A percentile compares a stretch with the other conserved stretches of the same genome.
phyloP scores from a whole-genome alignment of 2,329 filamentous ascomycete genomes.

The Epichloe baconii region DNA sequence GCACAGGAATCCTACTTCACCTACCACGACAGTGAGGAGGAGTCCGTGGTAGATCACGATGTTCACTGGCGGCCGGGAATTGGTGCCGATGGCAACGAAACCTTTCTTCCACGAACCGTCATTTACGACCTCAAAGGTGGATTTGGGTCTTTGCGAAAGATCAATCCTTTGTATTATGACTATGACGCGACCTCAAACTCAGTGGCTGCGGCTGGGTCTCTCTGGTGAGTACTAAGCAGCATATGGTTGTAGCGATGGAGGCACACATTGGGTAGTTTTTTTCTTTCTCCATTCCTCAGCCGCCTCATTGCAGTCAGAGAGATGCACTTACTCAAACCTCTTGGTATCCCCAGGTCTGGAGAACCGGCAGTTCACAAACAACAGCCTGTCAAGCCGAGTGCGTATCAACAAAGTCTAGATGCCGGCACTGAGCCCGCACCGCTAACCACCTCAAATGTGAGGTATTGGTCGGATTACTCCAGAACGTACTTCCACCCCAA shows the following conservation, averaged over 20 bases:
- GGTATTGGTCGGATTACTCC: slow-evolving; percentile 95
- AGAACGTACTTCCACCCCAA: slow-evolving; percentile 84
- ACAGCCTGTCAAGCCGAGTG: slow-evolving; percentile 51
- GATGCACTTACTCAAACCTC: not conserved
- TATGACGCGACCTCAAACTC: slow-evolving; percentile 44
- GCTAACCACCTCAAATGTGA: slow-evolving; percentile 58
- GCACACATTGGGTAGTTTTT: not conserved
- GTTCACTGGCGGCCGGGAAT: slow-evolving; percentile 79
- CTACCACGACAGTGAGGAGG: slow-evolving; percentile 42
- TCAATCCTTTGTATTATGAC: slow-evolving; percentile 87
- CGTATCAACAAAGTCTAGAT: slow-evolving; percentile 72
- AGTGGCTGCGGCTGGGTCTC: slow-evolving; percentile 17
- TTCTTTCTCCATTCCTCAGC: too few relatives aligned
- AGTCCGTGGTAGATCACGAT: slow-evolving; percentile 33
- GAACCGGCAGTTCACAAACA: slow-evolving; percentile 56
- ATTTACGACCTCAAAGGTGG: slow-evolving; percentile 93
- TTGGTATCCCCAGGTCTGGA: slow-evolving; percentile 40
- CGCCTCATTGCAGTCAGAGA: too few relatives aligned
- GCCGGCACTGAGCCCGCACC: slow-evolving; percentile 51
- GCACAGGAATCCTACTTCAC: slow-evolving; percentile 98
- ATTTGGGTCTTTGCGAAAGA: slow-evolving; percentile 77
- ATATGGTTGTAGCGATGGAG: not conserved
- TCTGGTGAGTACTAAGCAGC: slow-evolving; percentile 21
- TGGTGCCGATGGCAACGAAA: slow-evolving; percentile 74
- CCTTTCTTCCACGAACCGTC: slow-evolving; percentile 79